Evolutionary conservation across 2,329 filamentous ascomycete species (phyloP), one percentile per base, ranked within the genome.

Genomic region (Ceratocystis diversiconidia): DNA sequence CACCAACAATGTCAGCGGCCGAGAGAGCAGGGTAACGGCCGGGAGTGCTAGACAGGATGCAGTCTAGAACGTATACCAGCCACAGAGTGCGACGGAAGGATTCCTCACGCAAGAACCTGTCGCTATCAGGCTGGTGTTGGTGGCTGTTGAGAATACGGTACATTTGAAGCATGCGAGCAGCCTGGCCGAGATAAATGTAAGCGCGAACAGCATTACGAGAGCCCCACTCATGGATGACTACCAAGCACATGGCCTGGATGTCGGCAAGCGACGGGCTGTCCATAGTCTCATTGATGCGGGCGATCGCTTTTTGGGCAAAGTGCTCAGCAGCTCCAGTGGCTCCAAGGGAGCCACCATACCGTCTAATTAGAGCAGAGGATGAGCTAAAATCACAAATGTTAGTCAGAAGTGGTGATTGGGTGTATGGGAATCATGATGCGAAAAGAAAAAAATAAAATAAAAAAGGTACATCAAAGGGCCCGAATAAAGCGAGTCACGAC

Each of bases 101-200:
- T 72, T 85, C 82, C 61, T 85, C 82, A 69, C 82, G 80, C 12
- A 84, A 77, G 71, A 85, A 85, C 70, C 81, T 80, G 69, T 84
- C 82, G n/a, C 79, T 70, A 43, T 73, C 78, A 50, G 82, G 80
- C 17, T 77, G 75, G 52, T 76, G 73, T 69, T 81, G 79, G 69
- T 83, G 81, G 50, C 77, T 78, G 69, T 83, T 80, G 59, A 85
- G 78, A 65, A 85, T 80, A 68, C 81, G 79, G 70, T 81, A 84
- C 82, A 85, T 85, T 74, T 85, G 82, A 41, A 82, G 78, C 82
- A 85, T 84, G 67, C 82, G 80, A n/a, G 81, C 79, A 41, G 82
- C 82, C 71, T 85, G 82, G 69, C 82, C 82, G 28, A 85, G 77
- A 71, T 84, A 84, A 72, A 84, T 80, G 76, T 85, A 85, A 68